These are phyloP conservation scores for Taphrina sp. DNA, from an alignment of 1,139 yeast genomes.

Conservation along the genomic window DNA sequence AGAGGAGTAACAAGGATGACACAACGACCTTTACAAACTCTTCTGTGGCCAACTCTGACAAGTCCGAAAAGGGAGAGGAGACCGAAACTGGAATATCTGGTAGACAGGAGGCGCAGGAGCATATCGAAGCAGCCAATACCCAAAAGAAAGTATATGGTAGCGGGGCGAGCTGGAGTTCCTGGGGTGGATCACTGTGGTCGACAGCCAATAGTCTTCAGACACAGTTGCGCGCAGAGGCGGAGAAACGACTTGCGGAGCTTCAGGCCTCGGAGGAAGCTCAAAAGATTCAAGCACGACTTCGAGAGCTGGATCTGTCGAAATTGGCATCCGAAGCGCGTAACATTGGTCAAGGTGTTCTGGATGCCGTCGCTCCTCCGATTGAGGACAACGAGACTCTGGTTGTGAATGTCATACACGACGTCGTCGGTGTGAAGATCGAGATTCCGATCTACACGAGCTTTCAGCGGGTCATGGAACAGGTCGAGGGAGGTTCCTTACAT, in stretches of 20 bases:
- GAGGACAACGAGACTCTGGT: conserved; percentile 68
- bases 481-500: conserved; percentile 53
- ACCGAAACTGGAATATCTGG: not conserved
- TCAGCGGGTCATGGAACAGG: conserved; percentile 82
- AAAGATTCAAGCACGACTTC: conserved; percentile 22
- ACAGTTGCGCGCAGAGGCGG: conserved; percentile 23
- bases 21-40: conserved; percentile 17
- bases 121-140: conserved; percentile 4
- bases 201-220: conserved; percentile 21
- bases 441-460: conserved; percentile 66
- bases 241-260: conserved; percentile 26
- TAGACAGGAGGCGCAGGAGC: not conserved
- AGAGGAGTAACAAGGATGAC: conserved; percentile 18
- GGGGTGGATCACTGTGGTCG: conserved; percentile 30
- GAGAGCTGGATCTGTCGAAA: conserved; percentile 14
- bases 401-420: conserved; percentile 79
- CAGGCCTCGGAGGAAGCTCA: conserved; percentile 28
- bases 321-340: conserved; percentile 25
- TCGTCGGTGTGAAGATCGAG: conserved; percentile 68
- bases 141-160: conserved; percentile 19
- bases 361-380: conserved; percentile 57
- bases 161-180: conserved; percentile 19
- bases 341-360: conserved; percentile 45
- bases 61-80: conserved; percentile 11
- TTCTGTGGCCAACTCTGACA: conserved; percentile 14